phyloP scores from a whole-genome alignment of 208 protist genomes.

The Trypanosoma lewisi region DNA sequence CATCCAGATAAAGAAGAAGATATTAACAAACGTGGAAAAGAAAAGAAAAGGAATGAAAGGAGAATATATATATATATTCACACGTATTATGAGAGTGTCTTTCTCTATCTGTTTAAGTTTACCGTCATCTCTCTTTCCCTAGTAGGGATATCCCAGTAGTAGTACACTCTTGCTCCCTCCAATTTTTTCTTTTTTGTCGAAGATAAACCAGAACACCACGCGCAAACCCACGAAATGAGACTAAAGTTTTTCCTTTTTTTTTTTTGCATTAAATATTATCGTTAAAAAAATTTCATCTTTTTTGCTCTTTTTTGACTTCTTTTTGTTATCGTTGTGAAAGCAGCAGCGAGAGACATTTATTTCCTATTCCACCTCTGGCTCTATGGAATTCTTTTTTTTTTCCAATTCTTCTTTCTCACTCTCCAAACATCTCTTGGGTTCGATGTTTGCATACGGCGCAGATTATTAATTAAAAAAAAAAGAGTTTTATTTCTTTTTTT shows the following conservation, averaged over 20 bases:
- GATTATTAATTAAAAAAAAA: not conserved
- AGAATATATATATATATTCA: constrained; percentile 3
- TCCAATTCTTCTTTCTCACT: no score
- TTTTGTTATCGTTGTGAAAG: no score
- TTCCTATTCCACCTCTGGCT: constrained; percentile 11
- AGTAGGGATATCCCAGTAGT: not conserved
- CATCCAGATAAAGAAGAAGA: not conserved
- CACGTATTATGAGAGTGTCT: no score
- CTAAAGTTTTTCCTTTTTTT: constrained; percentile 1
- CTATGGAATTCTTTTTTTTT: constrained; percentile 19
- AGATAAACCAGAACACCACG: no score
- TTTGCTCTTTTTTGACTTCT: not conserved
- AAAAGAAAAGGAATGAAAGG: no score
- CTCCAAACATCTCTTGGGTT: no score
- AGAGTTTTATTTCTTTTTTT: constrained; percentile 2
- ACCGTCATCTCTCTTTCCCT: no score
- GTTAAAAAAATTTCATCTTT: not conserved
- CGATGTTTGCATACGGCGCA: no score
- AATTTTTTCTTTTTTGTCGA: not conserved
- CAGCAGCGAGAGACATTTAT: no score
- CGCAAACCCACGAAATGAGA: no score
- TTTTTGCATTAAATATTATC: constrained; percentile 1
- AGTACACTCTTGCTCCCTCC: not conserved
- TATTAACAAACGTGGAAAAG: no score
- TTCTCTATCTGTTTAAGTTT: no score